These are phyloP conservation scores for Coriaria nepalensis DNA, from an alignment of 306 rosid genomes.

Conservation along the genomic window DNA sequence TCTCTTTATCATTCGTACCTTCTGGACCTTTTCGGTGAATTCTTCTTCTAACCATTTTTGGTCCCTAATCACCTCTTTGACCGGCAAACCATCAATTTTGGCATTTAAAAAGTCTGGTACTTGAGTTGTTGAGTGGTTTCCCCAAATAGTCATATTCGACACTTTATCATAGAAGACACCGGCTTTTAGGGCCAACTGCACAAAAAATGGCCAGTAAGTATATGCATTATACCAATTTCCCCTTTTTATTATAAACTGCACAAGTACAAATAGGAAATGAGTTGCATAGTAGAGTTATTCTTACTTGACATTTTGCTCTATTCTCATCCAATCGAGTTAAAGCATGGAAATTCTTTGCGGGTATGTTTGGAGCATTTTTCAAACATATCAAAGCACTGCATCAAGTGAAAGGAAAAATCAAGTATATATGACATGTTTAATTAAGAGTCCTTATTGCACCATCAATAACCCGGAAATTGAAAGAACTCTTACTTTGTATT, in stretches of 20 bases:
- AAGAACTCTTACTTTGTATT: conserved; percentile 64
- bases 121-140: conserved; percentile 98
- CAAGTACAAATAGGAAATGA: no score
- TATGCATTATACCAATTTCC: neutral
- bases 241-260: no score
- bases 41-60: conserved; percentile 87
- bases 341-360: conserved; percentile 88
- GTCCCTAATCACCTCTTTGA: conserved; percentile 81
- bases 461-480: neutral
- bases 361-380: conserved; percentile 97
- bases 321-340: conserved; percentile 93
- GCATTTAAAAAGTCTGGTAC: conserved; percentile 95
- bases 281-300: neutral
- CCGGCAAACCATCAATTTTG: conserved; percentile 67
- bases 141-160: conserved; percentile 92
- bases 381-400: conserved; percentile 81
- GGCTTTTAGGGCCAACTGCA: conserved; percentile 90
- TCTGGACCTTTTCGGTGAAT: conserved; percentile 74
- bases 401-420: neutral
- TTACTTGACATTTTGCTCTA: conserved; percentile 96
- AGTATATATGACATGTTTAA: conserved; percentile 1
- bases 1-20: conserved; percentile 29
- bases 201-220: conserved; percentile 16
- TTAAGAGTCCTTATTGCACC: no score
- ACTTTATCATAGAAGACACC: conserved; percentile 97